Conservation (phyloP, 306 rosid genomes). For the Vigna nakashimae region DNA sequence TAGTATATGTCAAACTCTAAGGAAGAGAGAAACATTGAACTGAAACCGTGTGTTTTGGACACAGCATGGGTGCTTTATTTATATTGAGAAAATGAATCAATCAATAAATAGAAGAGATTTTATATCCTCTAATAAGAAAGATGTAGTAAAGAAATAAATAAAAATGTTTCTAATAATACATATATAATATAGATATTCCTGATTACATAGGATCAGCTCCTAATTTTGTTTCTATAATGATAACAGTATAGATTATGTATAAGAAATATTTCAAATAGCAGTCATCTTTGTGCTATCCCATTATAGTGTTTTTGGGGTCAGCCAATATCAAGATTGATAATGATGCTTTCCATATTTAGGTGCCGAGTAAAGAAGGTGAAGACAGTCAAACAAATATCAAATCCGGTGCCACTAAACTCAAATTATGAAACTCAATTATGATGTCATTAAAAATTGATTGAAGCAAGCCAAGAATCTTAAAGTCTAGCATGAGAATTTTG, state of each 20-base stretch:
- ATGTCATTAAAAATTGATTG: not conserved
- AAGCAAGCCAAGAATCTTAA: conserved; percentile 39
- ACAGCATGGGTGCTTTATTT: too few species aligned
- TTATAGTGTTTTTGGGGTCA: not conserved
- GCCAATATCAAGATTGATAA: not conserved
- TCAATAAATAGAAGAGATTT: too few species aligned
- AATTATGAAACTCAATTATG: conserved; percentile 31
- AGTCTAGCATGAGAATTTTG: conserved; percentile 33
- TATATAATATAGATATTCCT: too few species aligned
- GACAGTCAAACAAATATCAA: conserved; percentile 26
- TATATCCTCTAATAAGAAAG: too few species aligned
- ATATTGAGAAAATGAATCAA: too few species aligned
- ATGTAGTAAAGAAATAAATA: too few species aligned
- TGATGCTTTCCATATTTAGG: conserved; percentile 34
- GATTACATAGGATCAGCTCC: too few species aligned
- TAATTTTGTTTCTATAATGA: too few species aligned
- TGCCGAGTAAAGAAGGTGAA: conserved; percentile 29
- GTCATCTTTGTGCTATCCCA: not conserved
- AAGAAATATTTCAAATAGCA: not conserved
- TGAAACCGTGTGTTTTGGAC: too few species aligned
- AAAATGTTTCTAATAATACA: too few species aligned
- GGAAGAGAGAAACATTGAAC: too few species aligned
- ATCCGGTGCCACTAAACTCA: conserved; percentile 11
- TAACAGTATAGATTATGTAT: not conserved
- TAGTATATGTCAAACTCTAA: not conserved